A percentile compares a stretch with the other conserved stretches of the same genome.
phyloP scores from a whole-genome alignment of 495 filamentous ascomycete genomes.

The Neurospora hispaniola region DNA sequence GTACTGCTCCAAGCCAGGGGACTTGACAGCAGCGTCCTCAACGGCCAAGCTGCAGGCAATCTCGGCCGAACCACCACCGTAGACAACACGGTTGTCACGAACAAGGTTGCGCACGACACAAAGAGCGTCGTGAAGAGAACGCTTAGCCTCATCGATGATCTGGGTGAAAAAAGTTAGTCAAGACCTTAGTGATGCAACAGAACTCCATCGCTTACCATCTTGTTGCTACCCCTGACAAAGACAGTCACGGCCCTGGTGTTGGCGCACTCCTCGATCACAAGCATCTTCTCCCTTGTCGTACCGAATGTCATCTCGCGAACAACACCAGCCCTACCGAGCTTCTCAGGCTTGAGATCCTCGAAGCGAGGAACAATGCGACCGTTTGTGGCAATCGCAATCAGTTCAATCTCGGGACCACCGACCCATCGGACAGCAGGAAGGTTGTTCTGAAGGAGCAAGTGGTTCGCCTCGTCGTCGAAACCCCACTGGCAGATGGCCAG shows the following conservation, averaged over 20 bases:
- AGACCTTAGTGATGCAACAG: neutral
- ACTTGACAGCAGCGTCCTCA: slow-evolving; percentile 90
- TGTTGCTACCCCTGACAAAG: slow-evolving; percentile 96
- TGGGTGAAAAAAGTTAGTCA: slow-evolving; percentile 25
- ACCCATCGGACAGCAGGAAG: slow-evolving; percentile 97
- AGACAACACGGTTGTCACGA: slow-evolving; percentile 94
- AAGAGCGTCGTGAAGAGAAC: slow-evolving; percentile 91
- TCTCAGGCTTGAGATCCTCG: slow-evolving; percentile 82
- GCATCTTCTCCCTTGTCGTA: slow-evolving; percentile 97
- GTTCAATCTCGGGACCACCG: slow-evolving; percentile 93
- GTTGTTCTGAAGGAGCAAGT: slow-evolving; percentile 88
- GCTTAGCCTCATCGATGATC: slow-evolving; percentile 98
- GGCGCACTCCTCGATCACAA: slow-evolving; percentile 97
- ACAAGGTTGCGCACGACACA: slow-evolving; percentile 97
- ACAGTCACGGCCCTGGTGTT: slow-evolving; percentile 94
- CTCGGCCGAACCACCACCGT: slow-evolving; percentile 93
- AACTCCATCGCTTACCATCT: slow-evolving; percentile 60
- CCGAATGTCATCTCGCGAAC: slow-evolving; percentile 94
- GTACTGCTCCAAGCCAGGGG: slow-evolving; percentile 92
- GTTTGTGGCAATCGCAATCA: slow-evolving; percentile 97
- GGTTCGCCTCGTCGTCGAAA: slow-evolving; percentile 98
- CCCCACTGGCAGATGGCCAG: slow-evolving; percentile 99
- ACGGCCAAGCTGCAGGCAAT: slow-evolving; percentile 96
- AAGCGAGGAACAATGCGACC: slow-evolving; percentile 95
- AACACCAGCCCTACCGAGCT: slow-evolving; percentile 81